Base-by-base conservation (phyloP, 352 stramenopile species). In the Pythium plurisporium region DNA sequence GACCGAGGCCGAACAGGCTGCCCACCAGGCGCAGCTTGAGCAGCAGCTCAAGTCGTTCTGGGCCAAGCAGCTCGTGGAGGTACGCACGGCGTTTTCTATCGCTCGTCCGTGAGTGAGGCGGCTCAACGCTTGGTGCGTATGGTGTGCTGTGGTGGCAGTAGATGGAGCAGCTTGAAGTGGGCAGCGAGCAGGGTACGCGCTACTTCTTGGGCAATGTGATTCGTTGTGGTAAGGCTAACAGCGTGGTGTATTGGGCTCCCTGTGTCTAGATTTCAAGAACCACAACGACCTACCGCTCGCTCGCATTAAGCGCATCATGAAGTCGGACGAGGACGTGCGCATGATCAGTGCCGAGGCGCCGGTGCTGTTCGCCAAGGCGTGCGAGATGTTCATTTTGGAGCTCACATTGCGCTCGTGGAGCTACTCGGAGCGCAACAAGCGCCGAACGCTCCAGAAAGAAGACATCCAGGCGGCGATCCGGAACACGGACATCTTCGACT, bases 321-420 rank as follows among this genome's bases (percentile, higher is more conserved):
- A 97, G 72, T 91, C 89, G 43, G 91, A 98, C 69, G 91, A 98
- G 55, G 89, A 97, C 67, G 84, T 97, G 38, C 84, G 85, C 31
- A 99, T 99, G 97, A 99, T 99, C 70, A 98, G 88, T 58, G 93
- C 93, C 15, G 93, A 99, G 72, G 97, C 96, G 20, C 97, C 97
- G 2, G 96, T 99, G 27, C 74, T 99, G 30, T 99, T 99, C 79
- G 97, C 97, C 36, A 99, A 99, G 76, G 97, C 97, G 1, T 99
- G 96, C 55, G 97, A 99, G 79, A 96, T 99, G 76, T 99, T 99
- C 70, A 99, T 99, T 64, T 79, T 99, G 20, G 97, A 99, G 78
- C 89, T 99, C 43, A 99, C 95, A 40, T 82, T 99, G 52, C 91
- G 97, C 52, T 87, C 84, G 51, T 94, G 84, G 84, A 79, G 81